Evolutionary conservation across 805 yeast species (phyloP), one percentile per base, ranked within the genome.

Genomic region (Ogataea pilisensis): DNA sequence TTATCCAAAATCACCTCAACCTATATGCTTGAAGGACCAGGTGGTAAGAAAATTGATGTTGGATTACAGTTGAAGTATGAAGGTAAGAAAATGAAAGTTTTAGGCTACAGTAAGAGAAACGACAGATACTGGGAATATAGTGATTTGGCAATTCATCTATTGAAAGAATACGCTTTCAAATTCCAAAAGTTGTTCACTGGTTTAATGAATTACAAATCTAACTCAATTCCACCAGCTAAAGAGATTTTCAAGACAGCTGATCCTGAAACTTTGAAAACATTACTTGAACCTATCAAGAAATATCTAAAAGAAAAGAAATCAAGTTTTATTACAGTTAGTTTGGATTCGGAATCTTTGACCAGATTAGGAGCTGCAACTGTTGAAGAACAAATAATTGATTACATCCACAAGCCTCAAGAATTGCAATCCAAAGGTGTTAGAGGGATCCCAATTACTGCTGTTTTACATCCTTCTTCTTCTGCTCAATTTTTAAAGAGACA

Each of bases 21-120:
- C 7, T 85, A 69, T 52, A 63, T 82, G 67, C 69, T 90, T 44
- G 73, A 69, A 24, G 78, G 75, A 44, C 70, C 71, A 17, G 65
- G 67, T 26, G 74, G 74, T 18, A 75, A 68, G 48, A 73, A 74
- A 48, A 54, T 72, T 8, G 84, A 90, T 56, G 69, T 93, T 53
- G 98, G 98, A 17, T 68, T 93, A 48, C 85, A 83, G 42, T 70
- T 93, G 60, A 90, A 90, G 64, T 85, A 82, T 62, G 96, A 90
- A 49, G 76, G 77, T 18, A 76, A 78, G 44, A 78, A 88, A 51
- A 75, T 77, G 54, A 91, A 91, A 63, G 98, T 87, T 3, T 70
- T 90, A 47, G 99, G 98, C 4, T 91, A 80, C 65, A 80, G 96
- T 2, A 75, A 80, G 44, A 79, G 81, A 54, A 68, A 64, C 31